Evolutionary conservation across 2,329 filamentous ascomycete genomes (phyloP).

Genomic region (Ophiobolus disseminans): DNA sequence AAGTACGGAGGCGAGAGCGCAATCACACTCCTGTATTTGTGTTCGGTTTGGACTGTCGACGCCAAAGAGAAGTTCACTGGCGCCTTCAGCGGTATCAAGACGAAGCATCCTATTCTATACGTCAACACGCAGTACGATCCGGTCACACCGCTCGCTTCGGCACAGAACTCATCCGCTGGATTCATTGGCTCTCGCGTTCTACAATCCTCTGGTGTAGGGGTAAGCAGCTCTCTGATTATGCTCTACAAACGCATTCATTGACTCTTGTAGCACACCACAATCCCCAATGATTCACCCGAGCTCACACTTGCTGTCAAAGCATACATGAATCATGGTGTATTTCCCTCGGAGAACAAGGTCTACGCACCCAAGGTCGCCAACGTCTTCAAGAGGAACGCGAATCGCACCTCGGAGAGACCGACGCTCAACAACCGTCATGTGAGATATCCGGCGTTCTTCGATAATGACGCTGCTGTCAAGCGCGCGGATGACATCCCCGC

Average conservation of each 20-base stretch:
- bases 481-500: neutral
- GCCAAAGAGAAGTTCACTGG: conserved; percentile 13
- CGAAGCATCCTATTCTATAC: conserved; percentile 13
- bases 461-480: neutral
- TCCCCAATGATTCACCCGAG: neutral
- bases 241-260: neutral
- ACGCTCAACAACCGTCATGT: neutral
- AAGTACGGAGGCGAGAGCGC: conserved; percentile 3
- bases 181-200: conserved; percentile 1
- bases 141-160: conserved; percentile 3
- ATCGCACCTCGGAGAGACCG: neutral
- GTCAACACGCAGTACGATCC: conserved; percentile 5
- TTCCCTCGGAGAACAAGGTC: neutral
- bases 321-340: conserved; percentile 1
- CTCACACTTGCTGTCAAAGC: neutral
- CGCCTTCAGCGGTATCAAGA: conserved; percentile 11
- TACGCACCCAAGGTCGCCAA: neutral
- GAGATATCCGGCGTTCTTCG: neutral
- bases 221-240: neutral
- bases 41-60: conserved; percentile 9
- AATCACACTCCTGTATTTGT: neutral
- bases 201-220: conserved; percentile 3
- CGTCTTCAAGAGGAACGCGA: conserved; percentile 1
- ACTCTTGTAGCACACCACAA: conserved; percentile 4
- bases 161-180: neutral